These are phyloP conservation scores for Candida sanyiensis DNA, from an alignment of 805 yeast genomes.

Conservation along the genomic window DNA sequence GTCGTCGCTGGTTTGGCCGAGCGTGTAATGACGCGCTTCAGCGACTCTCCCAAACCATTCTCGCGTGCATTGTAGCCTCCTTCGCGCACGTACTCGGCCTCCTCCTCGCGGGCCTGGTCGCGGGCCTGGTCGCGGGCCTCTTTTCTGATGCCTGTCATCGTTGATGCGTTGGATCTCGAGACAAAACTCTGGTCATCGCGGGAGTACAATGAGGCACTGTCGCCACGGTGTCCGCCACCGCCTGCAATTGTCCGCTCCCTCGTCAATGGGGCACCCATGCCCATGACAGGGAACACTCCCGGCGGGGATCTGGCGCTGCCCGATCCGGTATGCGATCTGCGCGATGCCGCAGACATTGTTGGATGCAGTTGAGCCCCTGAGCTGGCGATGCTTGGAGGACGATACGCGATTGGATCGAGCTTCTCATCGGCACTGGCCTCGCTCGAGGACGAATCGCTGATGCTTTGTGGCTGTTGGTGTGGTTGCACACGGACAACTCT, in stretches of 20 bases:
- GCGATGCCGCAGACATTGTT: constrained; percentile 9
- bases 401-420: constrained; percentile 16
- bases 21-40: constrained; percentile 29
- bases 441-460: background rate
- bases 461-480: constrained; percentile 12
- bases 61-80: constrained; percentile 30
- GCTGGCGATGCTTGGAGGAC: constrained; percentile 11
- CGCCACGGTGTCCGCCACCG: constrained; percentile 15
- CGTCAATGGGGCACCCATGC: constrained; percentile 62
- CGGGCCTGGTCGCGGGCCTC: constrained; percentile 15
- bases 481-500: constrained; percentile 60
- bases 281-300: constrained; percentile 75
- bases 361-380: constrained; percentile 4
- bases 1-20: background rate
- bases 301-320: constrained; percentile 48
- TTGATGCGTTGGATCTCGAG: constrained; percentile 12
- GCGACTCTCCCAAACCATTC: constrained; percentile 29
- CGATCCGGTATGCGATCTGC: constrained; percentile 3
- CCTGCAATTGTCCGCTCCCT: constrained; percentile 60
- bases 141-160: constrained; percentile 9
- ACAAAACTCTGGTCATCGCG: constrained; percentile 4
- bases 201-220: too few relatives aligned
- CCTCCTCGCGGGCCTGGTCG: constrained; percentile 22
- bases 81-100: constrained; percentile 21
- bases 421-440: constrained; percentile 6